These are phyloP conservation scores for Grigorovia humatica DNA, from an alignment of 805 yeast genomes.

Conservation along the genomic window DNA sequence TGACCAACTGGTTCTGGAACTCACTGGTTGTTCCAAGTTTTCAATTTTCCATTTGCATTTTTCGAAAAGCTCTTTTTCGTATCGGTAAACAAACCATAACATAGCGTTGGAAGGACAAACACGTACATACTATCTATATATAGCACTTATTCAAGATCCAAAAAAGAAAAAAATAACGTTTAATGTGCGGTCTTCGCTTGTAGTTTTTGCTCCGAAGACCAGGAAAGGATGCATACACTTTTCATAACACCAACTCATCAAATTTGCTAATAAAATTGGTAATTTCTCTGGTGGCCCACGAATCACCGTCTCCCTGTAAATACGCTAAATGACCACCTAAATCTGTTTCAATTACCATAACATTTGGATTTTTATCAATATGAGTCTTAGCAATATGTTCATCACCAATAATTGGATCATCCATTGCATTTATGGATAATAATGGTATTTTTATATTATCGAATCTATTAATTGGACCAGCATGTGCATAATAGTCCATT, in stretches of 20 bases:
- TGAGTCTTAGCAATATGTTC: conserved; percentile 42
- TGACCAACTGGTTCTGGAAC: too few relatives aligned
- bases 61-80: too few relatives aligned
- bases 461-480: conserved; percentile 51
- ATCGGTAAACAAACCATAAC: too few relatives aligned
- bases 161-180: too few relatives aligned
- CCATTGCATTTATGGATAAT: conserved; percentile 46
- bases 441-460: conserved; percentile 50
- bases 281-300: conserved; percentile 39
- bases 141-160: too few relatives aligned
- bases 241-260: conserved; percentile 18
- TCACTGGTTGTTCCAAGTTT: too few relatives aligned
- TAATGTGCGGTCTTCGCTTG: too few relatives aligned
- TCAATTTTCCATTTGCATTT: too few relatives aligned
- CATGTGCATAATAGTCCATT: conserved; percentile 53
- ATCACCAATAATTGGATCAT: conserved; percentile 50
- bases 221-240: neutral
- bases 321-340: conserved; percentile 68
- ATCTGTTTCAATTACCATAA: conserved; percentile 46
- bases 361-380: conserved; percentile 44
- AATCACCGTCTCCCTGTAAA: conserved; percentile 33
- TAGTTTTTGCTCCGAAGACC: too few relatives aligned
- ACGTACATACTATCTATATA: too few relatives aligned
- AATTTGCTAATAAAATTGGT: conserved; percentile 32
- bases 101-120: too few relatives aligned